Conservation (phyloP, 2,329 filamentous ascomycete species). For the Cladophialophora exuberans region DNA sequence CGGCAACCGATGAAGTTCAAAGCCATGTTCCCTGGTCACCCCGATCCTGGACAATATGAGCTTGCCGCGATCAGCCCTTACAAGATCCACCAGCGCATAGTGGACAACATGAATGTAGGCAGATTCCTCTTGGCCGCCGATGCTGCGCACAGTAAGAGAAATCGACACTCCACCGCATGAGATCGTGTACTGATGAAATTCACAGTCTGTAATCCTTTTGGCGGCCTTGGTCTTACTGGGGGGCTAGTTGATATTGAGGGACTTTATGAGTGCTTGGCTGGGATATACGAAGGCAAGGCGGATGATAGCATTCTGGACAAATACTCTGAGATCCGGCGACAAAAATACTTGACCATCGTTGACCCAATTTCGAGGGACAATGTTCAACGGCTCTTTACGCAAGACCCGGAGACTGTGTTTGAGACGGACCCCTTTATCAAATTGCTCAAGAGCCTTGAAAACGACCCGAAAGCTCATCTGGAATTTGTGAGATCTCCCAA, state of each 20-base stretch:
- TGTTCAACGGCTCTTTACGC: constrained; percentile 40
- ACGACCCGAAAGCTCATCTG: constrained; percentile 34
- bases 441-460: constrained; percentile 39
- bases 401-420: constrained; percentile 42
- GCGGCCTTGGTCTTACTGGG: constrained; percentile 65
- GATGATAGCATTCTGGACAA: constrained; percentile 49
- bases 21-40: constrained; percentile 62
- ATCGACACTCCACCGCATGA: neutral
- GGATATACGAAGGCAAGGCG: constrained; percentile 44
- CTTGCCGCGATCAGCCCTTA: constrained; percentile 63
- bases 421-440: constrained; percentile 45
- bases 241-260: constrained; percentile 66
- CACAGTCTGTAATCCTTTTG: constrained; percentile 53
- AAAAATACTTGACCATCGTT: constrained; percentile 44
- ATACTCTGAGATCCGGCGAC: constrained; percentile 45
- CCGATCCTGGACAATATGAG: constrained; percentile 61
- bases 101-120: constrained; percentile 59
- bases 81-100: constrained; percentile 65
- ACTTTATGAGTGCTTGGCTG: constrained; percentile 61
- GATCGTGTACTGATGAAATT: neutral
- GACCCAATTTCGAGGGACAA: constrained; percentile 49
- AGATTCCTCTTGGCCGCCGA: constrained; percentile 63
- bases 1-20: constrained; percentile 61
- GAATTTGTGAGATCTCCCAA: constrained; percentile 24
- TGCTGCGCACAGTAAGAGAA: constrained; percentile 55